phyloP scores from a whole-genome alignment of 805 yeast genomes.

The Lipomyces starkeyi region DNA sequence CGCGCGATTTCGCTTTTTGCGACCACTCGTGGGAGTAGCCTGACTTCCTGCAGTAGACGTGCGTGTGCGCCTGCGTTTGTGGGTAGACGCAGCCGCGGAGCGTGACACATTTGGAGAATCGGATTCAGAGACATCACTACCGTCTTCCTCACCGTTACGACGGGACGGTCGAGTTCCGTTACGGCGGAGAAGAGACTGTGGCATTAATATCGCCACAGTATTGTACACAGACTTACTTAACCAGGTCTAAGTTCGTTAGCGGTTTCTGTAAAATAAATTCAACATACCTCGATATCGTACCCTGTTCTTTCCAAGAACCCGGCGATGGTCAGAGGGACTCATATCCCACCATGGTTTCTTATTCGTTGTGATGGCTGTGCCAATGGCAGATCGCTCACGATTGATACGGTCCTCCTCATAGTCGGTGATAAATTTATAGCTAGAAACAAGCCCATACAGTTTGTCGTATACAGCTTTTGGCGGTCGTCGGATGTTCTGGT shows the following conservation, averaged over 20 bases:
- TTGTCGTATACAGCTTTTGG: slow-evolving; percentile 36
- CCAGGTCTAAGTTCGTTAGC: slow-evolving; percentile 26
- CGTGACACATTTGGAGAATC: slow-evolving; percentile 9
- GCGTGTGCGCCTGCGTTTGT: slow-evolving; percentile 2
- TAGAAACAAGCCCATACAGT: slow-evolving; percentile 29
- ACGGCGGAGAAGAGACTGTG: slow-evolving; percentile 28
- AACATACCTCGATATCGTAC: slow-evolving; percentile 2
- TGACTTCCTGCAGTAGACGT: slow-evolving; percentile 4
- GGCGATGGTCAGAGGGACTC: slow-evolving; percentile 32
- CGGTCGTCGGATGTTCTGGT: slow-evolving; percentile 23
- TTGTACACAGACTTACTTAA: slow-evolving; percentile 26
- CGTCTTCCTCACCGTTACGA: slow-evolving; percentile 17
- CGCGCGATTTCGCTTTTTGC: slow-evolving; percentile 1
- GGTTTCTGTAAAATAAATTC: background rate
- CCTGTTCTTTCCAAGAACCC: slow-evolving; percentile 32
- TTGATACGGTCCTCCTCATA: slow-evolving; percentile 34
- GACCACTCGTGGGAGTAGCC: background rate
- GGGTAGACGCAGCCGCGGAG: background rate
- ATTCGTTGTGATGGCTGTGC: slow-evolving; percentile 12
- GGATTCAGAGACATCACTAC: slow-evolving; percentile 20
- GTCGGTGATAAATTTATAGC: slow-evolving; percentile 36
- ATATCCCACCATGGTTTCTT: slow-evolving; percentile 38
- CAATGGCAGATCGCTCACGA: slow-evolving; percentile 24
- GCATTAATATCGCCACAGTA: slow-evolving; percentile 29
- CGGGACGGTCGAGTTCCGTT: slow-evolving; percentile 32